Evolutionary conservation across 768 basidiomycete genomes (phyloP), one percentile per base, ranked within the genome.

Genomic region (Tylopilus vinaceipallidus): DNA sequence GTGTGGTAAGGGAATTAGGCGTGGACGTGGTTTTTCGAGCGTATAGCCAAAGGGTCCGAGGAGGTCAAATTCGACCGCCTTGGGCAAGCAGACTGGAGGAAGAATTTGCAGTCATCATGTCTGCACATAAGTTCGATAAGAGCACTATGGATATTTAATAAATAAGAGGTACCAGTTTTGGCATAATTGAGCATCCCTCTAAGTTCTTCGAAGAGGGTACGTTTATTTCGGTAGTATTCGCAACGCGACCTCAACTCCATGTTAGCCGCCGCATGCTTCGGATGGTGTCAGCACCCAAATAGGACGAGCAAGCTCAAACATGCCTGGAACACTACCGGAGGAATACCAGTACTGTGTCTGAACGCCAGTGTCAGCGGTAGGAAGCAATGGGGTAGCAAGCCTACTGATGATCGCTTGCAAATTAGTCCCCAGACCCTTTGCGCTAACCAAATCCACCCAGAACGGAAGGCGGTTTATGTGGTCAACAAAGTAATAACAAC

Each of bases 401-500:
- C 4, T 43, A 60, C 58, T 56, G 33, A 17, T 39, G n/a, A 52
- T 16, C 20, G 48, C 58, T 27, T 42, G 57, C 39, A 58, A 16
- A 4, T 47, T 26, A 14, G 23, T 45, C 20, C 6, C 17, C 3
- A 58, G 44, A 0, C 37, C 17, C 5, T 27, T 33, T 17, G 32
- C 19, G 11, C 13, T 26, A 0, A 60, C 26, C 3, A 13, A 6
- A 3, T 56, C 39, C 14, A 58, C 17, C 58, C 57, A 58, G 20
- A 60, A 60, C 12, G 60, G 46, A 33, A 58, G 58, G 23, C 30
- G 53, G 19, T 55, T 9, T 6, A 16, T 36, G 29, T 58, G 58
- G 43, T 58, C 58, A 16, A 52, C 57, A 32, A 59, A 58, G 30
- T 59, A 53, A 40, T 58, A 61, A n/a, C 17, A 13, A 38, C 58